Conservation (phyloP, 2,329 filamentous ascomycete species). For the Taxawa tesnikishii region DNA sequence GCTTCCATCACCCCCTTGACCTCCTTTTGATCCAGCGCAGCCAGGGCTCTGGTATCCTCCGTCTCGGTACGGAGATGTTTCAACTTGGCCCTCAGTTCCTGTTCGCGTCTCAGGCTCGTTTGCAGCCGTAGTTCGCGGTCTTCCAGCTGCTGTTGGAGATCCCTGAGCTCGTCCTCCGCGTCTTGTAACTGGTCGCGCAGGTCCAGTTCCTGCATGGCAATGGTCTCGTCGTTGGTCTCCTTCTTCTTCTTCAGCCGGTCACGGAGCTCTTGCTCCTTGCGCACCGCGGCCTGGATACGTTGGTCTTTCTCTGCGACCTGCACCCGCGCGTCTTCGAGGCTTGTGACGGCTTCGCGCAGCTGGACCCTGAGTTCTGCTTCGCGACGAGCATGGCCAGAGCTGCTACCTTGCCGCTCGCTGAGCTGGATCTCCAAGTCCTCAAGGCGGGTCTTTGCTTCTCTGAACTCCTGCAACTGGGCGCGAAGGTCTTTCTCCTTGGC, state of each 20-base stretch:
- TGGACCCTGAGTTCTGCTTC: slow-evolving; percentile 28
- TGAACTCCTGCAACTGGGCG: slow-evolving; percentile 19
- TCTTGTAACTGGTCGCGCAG: slow-evolving; percentile 24
- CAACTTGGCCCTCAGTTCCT: slow-evolving; percentile 21
- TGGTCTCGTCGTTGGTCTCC: slow-evolving; percentile 13
- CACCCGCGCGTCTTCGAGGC: slow-evolving; percentile 20
- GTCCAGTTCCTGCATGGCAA: slow-evolving; percentile 24
- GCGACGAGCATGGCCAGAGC: slow-evolving; percentile 20
- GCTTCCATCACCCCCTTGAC: slow-evolving; percentile 14
- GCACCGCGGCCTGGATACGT: slow-evolving; percentile 18
- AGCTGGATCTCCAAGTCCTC: slow-evolving; percentile 30
- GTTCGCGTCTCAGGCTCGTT: slow-evolving; percentile 18
- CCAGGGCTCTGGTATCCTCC: slow-evolving; percentile 11
- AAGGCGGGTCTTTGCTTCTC: slow-evolving; percentile 16
- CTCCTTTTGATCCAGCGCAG: slow-evolving; percentile 14
- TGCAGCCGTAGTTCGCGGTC: slow-evolving; percentile 18
- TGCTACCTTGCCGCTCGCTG: slow-evolving; percentile 27
- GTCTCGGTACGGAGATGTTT: slow-evolving; percentile 13
- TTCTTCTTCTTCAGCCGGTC: slow-evolving; percentile 16
- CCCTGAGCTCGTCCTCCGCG: slow-evolving; percentile 26
- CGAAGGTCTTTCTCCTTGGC: slow-evolving; percentile 25
- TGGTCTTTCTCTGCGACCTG: slow-evolving; percentile 32
- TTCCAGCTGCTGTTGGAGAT: slow-evolving; percentile 21
- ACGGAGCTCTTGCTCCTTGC: slow-evolving; percentile 29
- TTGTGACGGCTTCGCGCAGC: slow-evolving; percentile 19